These are phyloP conservation scores for Fulvia fulva DNA, from an alignment of 2,329 filamentous ascomycete genomes.

Conservation along the genomic window DNA sequence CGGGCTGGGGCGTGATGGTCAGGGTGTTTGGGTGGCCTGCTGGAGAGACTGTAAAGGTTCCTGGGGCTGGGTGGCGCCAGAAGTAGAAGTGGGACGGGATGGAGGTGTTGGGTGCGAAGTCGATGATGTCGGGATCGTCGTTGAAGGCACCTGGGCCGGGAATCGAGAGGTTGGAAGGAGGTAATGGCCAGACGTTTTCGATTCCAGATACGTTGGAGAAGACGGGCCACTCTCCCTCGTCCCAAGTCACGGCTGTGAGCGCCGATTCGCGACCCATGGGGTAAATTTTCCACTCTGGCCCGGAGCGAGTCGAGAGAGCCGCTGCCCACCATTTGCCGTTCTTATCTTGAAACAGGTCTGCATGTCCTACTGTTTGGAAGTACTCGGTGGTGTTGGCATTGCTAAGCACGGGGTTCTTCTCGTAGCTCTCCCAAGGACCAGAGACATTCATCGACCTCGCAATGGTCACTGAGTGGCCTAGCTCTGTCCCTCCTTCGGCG, in stretches of 20 bases:
- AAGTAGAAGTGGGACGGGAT: conserved; percentile 55
- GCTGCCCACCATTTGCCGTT: conserved; percentile 53
- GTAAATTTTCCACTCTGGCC: conserved; percentile 41
- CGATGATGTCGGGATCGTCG: conserved; percentile 42
- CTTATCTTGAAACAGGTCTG: conserved; percentile 53
- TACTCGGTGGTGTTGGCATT: conserved; percentile 27
- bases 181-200: conserved; percentile 44
- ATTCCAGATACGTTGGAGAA: conserved; percentile 42
- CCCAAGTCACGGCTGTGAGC: conserved; percentile 49
- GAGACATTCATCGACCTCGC: conserved; percentile 37
- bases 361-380: conserved; percentile 54
- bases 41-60: conserved; percentile 44
- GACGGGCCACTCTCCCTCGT: conserved; percentile 37
- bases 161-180: conserved; percentile 32
- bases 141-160: conserved; percentile 44
- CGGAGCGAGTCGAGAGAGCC: conserved; percentile 45
- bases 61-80: conserved; percentile 51
- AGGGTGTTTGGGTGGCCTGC: conserved; percentile 42
- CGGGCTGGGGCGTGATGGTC: conserved; percentile 45
- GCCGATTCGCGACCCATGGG: conserved; percentile 55
- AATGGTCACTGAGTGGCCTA: conserved; percentile 39
- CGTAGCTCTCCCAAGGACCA: conserved; percentile 28
- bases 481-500: conserved; percentile 39
- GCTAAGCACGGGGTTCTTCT: conserved; percentile 27
- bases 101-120: conserved; percentile 43